phyloP scores from a whole-genome alignment of 208 protist species.

The Crithidia fasciculata region DNA sequence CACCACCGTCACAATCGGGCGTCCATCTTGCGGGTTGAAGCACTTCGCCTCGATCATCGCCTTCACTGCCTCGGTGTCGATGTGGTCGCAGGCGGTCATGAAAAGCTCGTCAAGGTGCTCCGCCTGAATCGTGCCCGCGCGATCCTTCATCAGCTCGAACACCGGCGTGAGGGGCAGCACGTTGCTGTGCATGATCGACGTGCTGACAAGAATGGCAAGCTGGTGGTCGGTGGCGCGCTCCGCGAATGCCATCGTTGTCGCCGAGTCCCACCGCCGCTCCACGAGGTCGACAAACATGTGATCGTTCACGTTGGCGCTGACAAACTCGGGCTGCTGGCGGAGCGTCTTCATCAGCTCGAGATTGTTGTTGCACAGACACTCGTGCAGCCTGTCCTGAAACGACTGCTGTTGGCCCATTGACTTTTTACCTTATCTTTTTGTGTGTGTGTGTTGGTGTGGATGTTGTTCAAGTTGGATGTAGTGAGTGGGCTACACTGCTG shows the following conservation, averaged over 20 bases:
- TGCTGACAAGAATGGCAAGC: slow-evolving; percentile 62
- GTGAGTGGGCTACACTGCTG: no score
- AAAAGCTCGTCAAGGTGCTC: slow-evolving; percentile 77
- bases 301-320: slow-evolving; percentile 38
- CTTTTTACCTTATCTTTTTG: neutral
- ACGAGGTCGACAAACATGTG: slow-evolving; percentile 72
- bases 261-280: slow-evolving; percentile 51
- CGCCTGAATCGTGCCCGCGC: slow-evolving; percentile 43
- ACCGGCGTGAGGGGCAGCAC: slow-evolving; percentile 51
- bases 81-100: slow-evolving; percentile 68
- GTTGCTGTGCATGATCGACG: slow-evolving; percentile 62
- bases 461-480: neutral
- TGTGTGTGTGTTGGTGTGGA: neutral
- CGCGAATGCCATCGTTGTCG: slow-evolving; percentile 55
- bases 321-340: slow-evolving; percentile 47
- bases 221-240: slow-evolving; percentile 71
- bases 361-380: slow-evolving; percentile 71
- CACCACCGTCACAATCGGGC: slow-evolving; percentile 63
- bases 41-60: slow-evolving; percentile 68
- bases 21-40: slow-evolving; percentile 56
- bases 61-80: slow-evolving; percentile 57
- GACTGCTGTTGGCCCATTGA: slow-evolving; percentile 68
- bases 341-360: slow-evolving; percentile 44
- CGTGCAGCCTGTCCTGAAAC: slow-evolving; percentile 47
- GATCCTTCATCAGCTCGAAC: slow-evolving; percentile 65